Base-by-base conservation (phyloP, 2,329 filamentous ascomycete species). In the Fusarium setosum region DNA sequence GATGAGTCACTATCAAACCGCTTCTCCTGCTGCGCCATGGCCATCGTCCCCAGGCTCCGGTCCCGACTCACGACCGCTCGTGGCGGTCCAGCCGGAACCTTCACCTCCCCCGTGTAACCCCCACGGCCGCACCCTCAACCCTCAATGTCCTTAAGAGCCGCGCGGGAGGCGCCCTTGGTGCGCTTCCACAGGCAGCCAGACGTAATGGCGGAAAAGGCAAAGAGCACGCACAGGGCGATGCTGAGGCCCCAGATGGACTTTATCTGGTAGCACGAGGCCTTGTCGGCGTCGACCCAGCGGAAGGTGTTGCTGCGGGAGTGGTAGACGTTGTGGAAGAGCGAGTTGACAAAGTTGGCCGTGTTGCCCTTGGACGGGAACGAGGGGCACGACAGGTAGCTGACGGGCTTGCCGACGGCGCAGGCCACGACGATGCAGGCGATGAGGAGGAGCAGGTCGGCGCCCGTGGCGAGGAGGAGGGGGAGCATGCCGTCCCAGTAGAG, bases 211-310 rank as follows among this genome's bases (percentile, higher is more conserved):
- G 88, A 90, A 60, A 92, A 84, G 62, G 87, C 84, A 72, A 92
- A 92, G 32, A 93, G 80, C 40, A 92, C 86, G 76, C 89, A 93
- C 48, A 96, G 85, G 5, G 89, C 89, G 77, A 97, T 94, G 76
- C 88, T 87, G 61, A 97, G 79, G 1, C 93, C 94, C 94, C 94
- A 97, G 67, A 96, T 87, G 15, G 91, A 88, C 84, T 97, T 96
- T 76, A 94, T 89, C 82, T 96, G 89, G 73, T 90, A 88, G 81
- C 94, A 97, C 55, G 92, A 91, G 17, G 85, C 77, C 75, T 83
- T 83, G 69, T 83, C 83, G 5, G 82, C 80, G 54, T 82, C 82
- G 20, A 84, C 82, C 77, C 86, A 85, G 41, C 81, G 74, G 51
- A 82, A 79, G 35, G 66, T 65, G 63, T 73, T 72, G 55, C 71